Percentiles rank a stretch among this genome's conserved stretches.
These are phyloP conservation scores for Hordeum pubiflorum DNA, from an alignment of 202 grass and related monocot species.

Conservation along the genomic window DNA sequence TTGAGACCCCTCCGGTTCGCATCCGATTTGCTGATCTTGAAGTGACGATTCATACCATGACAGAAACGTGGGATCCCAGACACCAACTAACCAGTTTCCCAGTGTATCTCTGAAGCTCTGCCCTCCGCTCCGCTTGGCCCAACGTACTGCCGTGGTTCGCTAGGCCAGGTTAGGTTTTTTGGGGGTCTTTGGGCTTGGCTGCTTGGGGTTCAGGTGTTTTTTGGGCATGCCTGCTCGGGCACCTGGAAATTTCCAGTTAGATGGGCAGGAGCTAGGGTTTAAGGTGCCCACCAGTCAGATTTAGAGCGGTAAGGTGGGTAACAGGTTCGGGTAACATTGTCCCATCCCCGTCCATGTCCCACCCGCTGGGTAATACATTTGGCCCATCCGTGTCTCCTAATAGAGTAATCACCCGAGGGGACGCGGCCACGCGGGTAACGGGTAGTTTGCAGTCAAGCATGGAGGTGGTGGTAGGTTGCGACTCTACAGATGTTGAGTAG, in stretches of 20 bases:
- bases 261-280: not conserved
- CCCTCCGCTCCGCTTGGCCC: not conserved
- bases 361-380: not conserved
- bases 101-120: not conserved
- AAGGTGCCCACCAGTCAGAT: not conserved
- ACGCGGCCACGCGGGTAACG: not conserved
- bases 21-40: not conserved
- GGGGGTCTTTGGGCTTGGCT: not conserved
- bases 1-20: not conserved
- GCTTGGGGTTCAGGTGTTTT: not conserved
- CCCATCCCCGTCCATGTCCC: not conserved
- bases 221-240: not conserved
- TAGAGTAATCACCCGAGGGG: not conserved
- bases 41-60: not conserved
- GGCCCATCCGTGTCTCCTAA: not conserved
- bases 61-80: not conserved
- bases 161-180: not conserved
- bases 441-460: not conserved
- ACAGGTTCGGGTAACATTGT: not conserved
- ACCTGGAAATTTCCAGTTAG: not conserved
- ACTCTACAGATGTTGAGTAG: not conserved
- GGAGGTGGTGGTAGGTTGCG: not conserved
- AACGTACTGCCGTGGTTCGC: not conserved
- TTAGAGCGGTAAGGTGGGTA: not conserved
- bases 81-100: not conserved